Percentiles rank a stretch among this genome's conserved stretches.
phyloP scores from a whole-genome alignment of 345 rosid species.

The Reutealis trisperma region DNA sequence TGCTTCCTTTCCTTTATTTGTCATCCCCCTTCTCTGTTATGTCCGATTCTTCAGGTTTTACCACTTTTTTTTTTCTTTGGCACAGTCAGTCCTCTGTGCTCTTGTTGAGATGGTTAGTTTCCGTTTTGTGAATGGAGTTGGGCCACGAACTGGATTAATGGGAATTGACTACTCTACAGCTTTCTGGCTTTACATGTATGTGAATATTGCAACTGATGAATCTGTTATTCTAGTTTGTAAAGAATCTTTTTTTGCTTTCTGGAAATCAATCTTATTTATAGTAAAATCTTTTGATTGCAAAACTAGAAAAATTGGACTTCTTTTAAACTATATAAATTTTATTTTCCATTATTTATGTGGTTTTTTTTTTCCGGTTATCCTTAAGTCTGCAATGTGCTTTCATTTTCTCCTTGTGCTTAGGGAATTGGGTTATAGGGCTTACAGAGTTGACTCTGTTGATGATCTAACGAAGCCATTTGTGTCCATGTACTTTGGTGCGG shows the following conservation, averaged over 20 bases:
- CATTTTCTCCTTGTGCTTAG: slow-evolving; percentile 36
- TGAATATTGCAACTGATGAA: slow-evolving; percentile 4
- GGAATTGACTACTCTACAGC: slow-evolving; percentile 81
- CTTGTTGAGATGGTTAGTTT: slow-evolving; percentile 81
- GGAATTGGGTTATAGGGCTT: slow-evolving; percentile 82
- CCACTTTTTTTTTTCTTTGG: neutral
- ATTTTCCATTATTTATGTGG: neutral
- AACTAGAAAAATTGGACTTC: neutral
- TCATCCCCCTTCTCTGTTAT: neutral
- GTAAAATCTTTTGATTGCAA: neutral
- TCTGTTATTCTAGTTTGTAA: neutral
- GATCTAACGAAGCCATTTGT: slow-evolving; percentile 81
- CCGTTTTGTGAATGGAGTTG: slow-evolving; percentile 69
- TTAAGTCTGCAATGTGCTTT: neutral
- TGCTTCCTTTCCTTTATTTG: neutral
- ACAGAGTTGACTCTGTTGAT: slow-evolving; percentile 62
- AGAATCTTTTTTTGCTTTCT: too few relatives aligned
- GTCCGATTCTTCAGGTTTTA: neutral
- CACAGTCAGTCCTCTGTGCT: slow-evolving; percentile 76
- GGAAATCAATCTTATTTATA: neutral
- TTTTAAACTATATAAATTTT: neutral
- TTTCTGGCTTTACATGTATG: slow-evolving; percentile 84
- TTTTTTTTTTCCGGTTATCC: neutral
- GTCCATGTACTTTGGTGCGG: slow-evolving; percentile 88
- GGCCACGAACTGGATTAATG: slow-evolving; percentile 60